These are phyloP conservation scores for Chaetomium fimeti DNA, from an alignment of 495 filamentous ascomycete genomes.

Conservation along the genomic window DNA sequence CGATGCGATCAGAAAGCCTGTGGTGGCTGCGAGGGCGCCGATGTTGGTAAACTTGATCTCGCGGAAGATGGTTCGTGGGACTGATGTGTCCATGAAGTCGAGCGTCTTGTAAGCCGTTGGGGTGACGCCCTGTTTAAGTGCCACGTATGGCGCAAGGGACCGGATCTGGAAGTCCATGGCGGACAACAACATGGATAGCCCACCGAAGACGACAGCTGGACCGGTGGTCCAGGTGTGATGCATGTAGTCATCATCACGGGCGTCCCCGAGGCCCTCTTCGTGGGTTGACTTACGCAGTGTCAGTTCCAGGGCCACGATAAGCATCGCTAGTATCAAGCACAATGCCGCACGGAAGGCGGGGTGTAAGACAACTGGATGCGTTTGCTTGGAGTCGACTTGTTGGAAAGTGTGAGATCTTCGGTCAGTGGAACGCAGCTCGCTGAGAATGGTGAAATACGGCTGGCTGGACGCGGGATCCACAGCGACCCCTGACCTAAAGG, in stretches of 20 bases:
- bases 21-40: slow-evolving; percentile 18
- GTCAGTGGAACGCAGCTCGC: not conserved
- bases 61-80: slow-evolving; percentile 14
- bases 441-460: not conserved
- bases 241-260: slow-evolving; percentile 11
- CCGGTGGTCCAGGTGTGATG: slow-evolving; percentile 27
- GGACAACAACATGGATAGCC: slow-evolving; percentile 7
- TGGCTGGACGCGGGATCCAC: not conserved
- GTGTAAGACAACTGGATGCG: not conserved
- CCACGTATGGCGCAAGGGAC: slow-evolving; percentile 15
- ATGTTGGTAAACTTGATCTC: slow-evolving; percentile 12
- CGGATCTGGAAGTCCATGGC: slow-evolving; percentile 19
- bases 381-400: not conserved
- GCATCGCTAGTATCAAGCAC: slow-evolving; percentile 8
- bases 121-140: not conserved
- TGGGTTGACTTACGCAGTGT: slow-evolving; percentile 16
- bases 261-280: slow-evolving; percentile 21
- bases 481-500: not conserved
- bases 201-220: slow-evolving; percentile 19
- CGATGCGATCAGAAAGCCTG: slow-evolving; percentile 16
- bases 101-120: not conserved
- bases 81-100: slow-evolving; percentile 21
- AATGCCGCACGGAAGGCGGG: not conserved
- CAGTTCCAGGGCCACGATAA: slow-evolving; percentile 18
- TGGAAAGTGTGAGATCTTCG: not conserved